Evolutionary conservation across 192 early-diverging fungal genomes (phyloP), one percentile per base, ranked within the genome.

Genomic region (Ambispora gerdemannii): DNA sequence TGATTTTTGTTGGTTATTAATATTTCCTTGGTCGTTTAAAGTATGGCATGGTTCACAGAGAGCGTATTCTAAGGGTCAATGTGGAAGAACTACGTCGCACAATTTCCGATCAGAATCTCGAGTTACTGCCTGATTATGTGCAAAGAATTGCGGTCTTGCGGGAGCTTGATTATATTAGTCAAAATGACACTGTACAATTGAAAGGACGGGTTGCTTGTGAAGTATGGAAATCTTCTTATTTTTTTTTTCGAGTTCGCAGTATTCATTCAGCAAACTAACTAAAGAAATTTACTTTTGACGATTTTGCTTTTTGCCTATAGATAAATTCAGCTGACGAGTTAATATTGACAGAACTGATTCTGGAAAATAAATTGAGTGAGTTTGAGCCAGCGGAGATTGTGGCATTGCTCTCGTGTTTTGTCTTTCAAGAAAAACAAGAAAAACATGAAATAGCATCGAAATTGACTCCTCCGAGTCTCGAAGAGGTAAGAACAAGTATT

Each of bases 131-230:
- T 0, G 97, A 97, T 72, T 99, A 97, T 75, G 82, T 93, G 49
- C 88, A 93, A 75, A 85, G 95, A 1, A 77, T 96, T 7, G 86
- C 91, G 13, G 94, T 99, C 33, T 85, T 99, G 33, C 86, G 92
- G 67, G 77, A 79, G 13, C 76, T 97, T 58, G 83, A 86, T 1
- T 97, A 91, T 67, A 84, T 97, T 25, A 95, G 95, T 32, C 89
- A 89, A 68, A 84, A 86, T 64, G 86, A 86, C 30, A 93, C 92
- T 2, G 94, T 99, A 19, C 91, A 93, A 70, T 87, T 96, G 59
- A 99, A 97, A 80, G 97, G 97, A 22, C 87, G 92, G 2, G 93
- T 99, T 0, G 97, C 95, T 0, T 97, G 95, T 78, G 95, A 97
- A 76, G 86, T 88, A 63, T 24, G n/a, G n/a, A n/a, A n/a, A n/a